phyloP scores from a whole-genome alignment of 208 protist species.

The Leptomonas seymouri region DNA sequence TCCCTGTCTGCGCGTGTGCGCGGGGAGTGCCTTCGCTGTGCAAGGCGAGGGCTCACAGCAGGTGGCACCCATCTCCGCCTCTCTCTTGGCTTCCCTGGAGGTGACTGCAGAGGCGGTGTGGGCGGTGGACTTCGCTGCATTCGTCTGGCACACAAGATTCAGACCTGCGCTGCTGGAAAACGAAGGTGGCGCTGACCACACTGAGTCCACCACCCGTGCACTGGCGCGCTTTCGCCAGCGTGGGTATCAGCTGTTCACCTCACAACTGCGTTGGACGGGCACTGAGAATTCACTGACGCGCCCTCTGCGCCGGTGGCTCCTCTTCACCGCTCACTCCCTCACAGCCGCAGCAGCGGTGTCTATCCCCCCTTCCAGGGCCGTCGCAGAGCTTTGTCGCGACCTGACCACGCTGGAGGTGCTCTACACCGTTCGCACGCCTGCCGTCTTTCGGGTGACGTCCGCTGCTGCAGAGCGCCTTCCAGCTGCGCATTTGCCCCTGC shows the following conservation, averaged over 20 bases:
- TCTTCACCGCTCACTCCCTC: slow-evolving; percentile 16
- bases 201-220: background rate
- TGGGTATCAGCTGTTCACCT: slow-evolving; percentile 16
- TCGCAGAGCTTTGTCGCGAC: slow-evolving; percentile 48
- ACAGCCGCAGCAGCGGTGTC: background rate
- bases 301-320: slow-evolving; percentile 23
- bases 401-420: slow-evolving; percentile 47
- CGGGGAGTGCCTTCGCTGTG: background rate
- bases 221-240: slow-evolving; percentile 8
- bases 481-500: background rate
- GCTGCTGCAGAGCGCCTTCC: background rate
- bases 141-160: slow-evolving; percentile 20
- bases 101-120: slow-evolving; percentile 13
- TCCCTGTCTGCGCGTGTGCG: slow-evolving; percentile 14
- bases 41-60: background rate
- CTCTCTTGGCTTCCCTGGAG: background rate
- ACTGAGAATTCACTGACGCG: background rate
- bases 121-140: slow-evolving; percentile 20
- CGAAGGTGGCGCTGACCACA: background rate
- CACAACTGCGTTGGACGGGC: slow-evolving; percentile 14
- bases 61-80: background rate
- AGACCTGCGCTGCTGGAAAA: background rate
- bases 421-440: background rate
- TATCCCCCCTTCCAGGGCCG: background rate
- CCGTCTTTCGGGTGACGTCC: background rate